phyloP scores from a whole-genome alignment of 805 yeast genomes.

The Wickerhamiella parazyma region DNA sequence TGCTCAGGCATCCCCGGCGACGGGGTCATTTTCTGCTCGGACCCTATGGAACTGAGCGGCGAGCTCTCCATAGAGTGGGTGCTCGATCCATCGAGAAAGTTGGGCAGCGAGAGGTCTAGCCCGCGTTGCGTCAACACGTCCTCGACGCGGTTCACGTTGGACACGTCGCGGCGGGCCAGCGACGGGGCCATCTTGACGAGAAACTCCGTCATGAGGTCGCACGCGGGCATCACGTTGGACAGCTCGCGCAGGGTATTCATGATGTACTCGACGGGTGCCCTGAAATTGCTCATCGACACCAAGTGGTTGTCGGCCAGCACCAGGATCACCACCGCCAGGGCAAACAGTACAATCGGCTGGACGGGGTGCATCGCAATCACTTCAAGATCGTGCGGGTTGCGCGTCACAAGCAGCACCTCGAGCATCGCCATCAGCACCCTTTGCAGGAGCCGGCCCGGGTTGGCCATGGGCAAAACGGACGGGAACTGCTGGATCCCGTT shows the following conservation, averaged over 20 bases:
- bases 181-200: slow-evolving; percentile 3
- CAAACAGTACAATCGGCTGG: slow-evolving; percentile 11
- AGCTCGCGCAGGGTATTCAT: slow-evolving; percentile 11
- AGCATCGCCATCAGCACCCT: slow-evolving; percentile 16
- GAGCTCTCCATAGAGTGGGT: slow-evolving; percentile 4
- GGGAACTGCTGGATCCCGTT: slow-evolving; percentile 14
- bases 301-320: slow-evolving; percentile 10
- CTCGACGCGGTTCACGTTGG: slow-evolving; percentile 10
- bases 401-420: slow-evolving; percentile 16
- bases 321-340: slow-evolving; percentile 10
- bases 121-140: slow-evolving; percentile 10
- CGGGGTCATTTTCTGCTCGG: background rate
- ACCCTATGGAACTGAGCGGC: background rate
- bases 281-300: slow-evolving; percentile 13
- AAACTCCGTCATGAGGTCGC: slow-evolving; percentile 8
- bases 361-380: slow-evolving; percentile 15
- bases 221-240: slow-evolving; percentile 8
- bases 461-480: slow-evolving; percentile 9
- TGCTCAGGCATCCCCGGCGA: background rate
- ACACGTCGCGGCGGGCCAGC: background rate
- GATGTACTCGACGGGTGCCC: slow-evolving; percentile 13
- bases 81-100: slow-evolving; percentile 9
- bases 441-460: slow-evolving; percentile 15
- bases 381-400: slow-evolving; percentile 17
- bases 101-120: slow-evolving; percentile 10